Evolutionary conservation across 2,329 filamentous ascomycete genomes (phyloP), one percentile per base, ranked within the genome.

Genomic region (Neophaeococcomyces mojaviensis): DNA sequence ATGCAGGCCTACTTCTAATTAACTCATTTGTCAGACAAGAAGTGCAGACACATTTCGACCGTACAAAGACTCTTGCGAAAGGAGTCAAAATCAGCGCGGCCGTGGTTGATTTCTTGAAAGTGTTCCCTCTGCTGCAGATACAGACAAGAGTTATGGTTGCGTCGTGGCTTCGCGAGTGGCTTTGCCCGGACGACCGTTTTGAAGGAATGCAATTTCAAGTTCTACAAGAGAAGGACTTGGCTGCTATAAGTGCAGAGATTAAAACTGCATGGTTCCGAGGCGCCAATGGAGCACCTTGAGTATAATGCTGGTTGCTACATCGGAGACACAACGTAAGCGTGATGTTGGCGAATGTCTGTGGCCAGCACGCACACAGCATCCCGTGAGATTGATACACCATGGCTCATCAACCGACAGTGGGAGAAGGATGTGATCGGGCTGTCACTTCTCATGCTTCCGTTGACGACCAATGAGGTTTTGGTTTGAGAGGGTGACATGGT

Each of bases 21-120:
- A 44, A 44, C n/a, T 44, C 41, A 5, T 44, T 37, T 18, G 41
- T 44, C 10, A 32, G 41, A 30, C 41, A 44, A 18, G 41, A 44
- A 31, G 41, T 44, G 3, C 41, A 44, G 19, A 32, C 24, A 12
- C 36, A 44, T 30, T 28, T 44, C 22, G 41, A 44, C 22, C 31
- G 41, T 12, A 28, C 41, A 13, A 44, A 34, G 22, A 20, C n/a
- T n/a, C 24, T 44, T 16, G 20, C 32, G 20, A 36, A 36, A 31
- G 31, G 18, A 9, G 41, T 44, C 15, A 36, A 16, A 15, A 37
- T 44, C 20, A 44, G 41, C 22, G 36, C 30, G 19, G 9, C 32
- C 4, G 33, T 44, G 12, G 33, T 44, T 19, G 32, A 44, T 18
- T 44, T 26, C 18, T 13, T 44, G 12, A 44, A 44, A 22, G 30